Base-by-base conservation (phyloP, 2,329 filamentous ascomycete species). In the Pleomassaria siparia region DNA sequence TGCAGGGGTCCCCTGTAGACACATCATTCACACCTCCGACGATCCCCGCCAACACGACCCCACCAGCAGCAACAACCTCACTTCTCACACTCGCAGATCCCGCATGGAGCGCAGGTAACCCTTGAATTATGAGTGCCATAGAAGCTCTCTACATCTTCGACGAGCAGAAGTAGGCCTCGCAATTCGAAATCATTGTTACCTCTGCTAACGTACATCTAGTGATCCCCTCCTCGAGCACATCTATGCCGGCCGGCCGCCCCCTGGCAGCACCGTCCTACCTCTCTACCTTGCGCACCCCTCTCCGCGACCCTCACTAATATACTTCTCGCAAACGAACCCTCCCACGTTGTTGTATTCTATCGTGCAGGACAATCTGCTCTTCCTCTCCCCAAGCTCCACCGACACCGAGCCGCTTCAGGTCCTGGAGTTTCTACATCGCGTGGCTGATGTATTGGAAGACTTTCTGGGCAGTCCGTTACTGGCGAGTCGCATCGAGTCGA, bases 111-210 rank as follows among this genome's bases (percentile, higher is more conserved):
- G 25, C 35, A 49, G 48, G 49, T 49, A 46, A 55, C 49, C 46
- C 26, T 36, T 13, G 32, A 50, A 72, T 43, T 47, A 79, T 79
- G 76, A 74, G 89, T 76, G 84, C 88, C 68, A 88, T 99, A 67
- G 92, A 97, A 79, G 94, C 92, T 69, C 80, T 99, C 66, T 92
- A 97, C 78, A 91, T 99, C 70, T 96, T 88, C 73, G 91, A 97
- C 82, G 91, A 96, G 78, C 85, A 91, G 75, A 90, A 91, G 91
- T 95, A 76, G 81, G 59, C 45, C 40, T n/a, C n/a, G 22, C 11
- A 10, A n/a, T 30, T 21, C 3, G 36, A 18, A 9, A 33, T 6
- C 25, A 20, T 12, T 15, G 24, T 18, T 2, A 1, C 13, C 7
- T 60, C 52, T n/a, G 11, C 62, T 53, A 29, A n/a, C 20, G 20